Evolutionary conservation across 805 yeast species (phyloP).

Genomic region (Candida nitratophila): DNA sequence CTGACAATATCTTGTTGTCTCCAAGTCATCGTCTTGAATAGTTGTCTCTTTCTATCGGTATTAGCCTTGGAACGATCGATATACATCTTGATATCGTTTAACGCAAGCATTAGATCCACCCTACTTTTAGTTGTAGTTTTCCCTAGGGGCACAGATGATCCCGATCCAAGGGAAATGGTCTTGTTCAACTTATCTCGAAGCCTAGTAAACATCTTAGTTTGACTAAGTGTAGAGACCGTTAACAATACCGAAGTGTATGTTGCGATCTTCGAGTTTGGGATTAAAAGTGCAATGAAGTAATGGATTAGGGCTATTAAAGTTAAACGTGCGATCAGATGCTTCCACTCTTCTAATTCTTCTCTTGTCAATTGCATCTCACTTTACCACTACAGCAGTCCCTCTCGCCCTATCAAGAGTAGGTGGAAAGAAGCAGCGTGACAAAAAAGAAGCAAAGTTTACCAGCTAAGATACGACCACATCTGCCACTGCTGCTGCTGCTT

Average conservation of each 20-base stretch:
- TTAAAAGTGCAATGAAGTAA: neutral
- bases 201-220: conserved; percentile 8
- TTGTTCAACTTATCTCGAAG: neutral
- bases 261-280: neutral
- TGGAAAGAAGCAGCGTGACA: too few relatives aligned
- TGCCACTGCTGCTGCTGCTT: too few relatives aligned
- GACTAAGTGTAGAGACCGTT: conserved; percentile 6
- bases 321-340: neutral
- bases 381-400: too few relatives aligned
- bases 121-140: conserved; percentile 17
- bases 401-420: too few relatives aligned
- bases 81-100: conserved; percentile 42
- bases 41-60: conserved; percentile 38
- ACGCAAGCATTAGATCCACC: conserved; percentile 28
- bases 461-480: too few relatives aligned
- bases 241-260: neutral
- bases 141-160: conserved; percentile 12
- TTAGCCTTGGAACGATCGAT: conserved; percentile 29
- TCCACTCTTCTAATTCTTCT: neutral
- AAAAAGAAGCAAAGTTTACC: too few relatives aligned
- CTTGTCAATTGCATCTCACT: neutral
- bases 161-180: neutral
- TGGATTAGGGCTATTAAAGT: neutral
- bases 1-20: conserved; percentile 50
- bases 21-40: conserved; percentile 42